Evolutionary conservation across 1,284 basidiomycete genomes (phyloP).

Genomic region (Sanghuangporus sanghuang): DNA sequence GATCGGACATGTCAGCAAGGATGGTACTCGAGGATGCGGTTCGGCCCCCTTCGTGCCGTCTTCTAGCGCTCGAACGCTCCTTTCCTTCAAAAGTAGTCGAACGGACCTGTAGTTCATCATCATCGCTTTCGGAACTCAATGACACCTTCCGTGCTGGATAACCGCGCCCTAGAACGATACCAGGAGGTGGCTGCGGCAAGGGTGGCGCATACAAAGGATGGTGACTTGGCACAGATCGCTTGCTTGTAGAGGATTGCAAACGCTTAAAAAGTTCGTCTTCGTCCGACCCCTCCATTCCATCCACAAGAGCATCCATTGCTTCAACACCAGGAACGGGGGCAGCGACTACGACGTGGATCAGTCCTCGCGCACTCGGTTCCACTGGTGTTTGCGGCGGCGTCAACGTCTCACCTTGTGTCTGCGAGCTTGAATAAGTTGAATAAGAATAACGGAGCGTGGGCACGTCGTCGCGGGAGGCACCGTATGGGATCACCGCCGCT

Average conservation of each 20-base stretch:
- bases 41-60: slow-evolving; percentile 5
- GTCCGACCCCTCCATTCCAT: slow-evolving; percentile 68
- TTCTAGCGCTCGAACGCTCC: not conserved
- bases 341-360: slow-evolving; percentile 65
- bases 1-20: slow-evolving; percentile 5
- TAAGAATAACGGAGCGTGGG: slow-evolving; percentile 17
- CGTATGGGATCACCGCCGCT: slow-evolving; percentile 1
- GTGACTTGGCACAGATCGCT: slow-evolving; percentile 40
- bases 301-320: slow-evolving; percentile 80
- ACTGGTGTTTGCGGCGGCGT: slow-evolving; percentile 30
- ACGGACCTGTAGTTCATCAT: not conserved
- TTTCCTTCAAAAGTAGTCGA: not conserved
- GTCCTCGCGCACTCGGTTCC: slow-evolving; percentile 23
- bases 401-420: slow-evolving; percentile 12
- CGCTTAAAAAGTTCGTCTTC: slow-evolving; percentile 44
- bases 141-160: slow-evolving; percentile 16
- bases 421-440: slow-evolving; percentile 14
- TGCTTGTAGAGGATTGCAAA: slow-evolving; percentile 20
- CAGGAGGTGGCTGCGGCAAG: slow-evolving; percentile 73
- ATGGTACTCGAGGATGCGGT: slow-evolving; percentile 9
- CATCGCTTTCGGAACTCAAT: slow-evolving; percentile 2
- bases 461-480: slow-evolving; percentile 13
- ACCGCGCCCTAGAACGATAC: slow-evolving; percentile 60
- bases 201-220: slow-evolving; percentile 77
- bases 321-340: slow-evolving; percentile 74